A percentile compares a stretch with the other conserved stretches of the same genome.
Evolutionary conservation across 2,329 filamentous ascomycete genomes (phyloP).

Genomic region (Arthroderma uncinatum): DNA sequence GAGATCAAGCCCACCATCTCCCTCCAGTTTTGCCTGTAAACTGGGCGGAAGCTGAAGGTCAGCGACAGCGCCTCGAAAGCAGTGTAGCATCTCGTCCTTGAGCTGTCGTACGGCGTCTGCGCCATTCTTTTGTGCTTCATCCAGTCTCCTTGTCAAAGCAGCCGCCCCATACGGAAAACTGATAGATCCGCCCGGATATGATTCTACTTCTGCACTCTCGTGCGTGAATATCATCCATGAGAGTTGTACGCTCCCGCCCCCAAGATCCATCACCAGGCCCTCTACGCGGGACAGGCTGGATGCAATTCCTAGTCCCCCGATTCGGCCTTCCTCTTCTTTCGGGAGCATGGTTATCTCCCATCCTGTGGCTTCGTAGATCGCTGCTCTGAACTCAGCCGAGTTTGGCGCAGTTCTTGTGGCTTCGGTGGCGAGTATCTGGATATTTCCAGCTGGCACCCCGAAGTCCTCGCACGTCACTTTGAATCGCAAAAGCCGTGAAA

Average conservation of each 20-base stretch:
- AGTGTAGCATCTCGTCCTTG: constrained; percentile 44
- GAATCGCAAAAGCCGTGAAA: constrained; percentile 58
- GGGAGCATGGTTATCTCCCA: constrained; percentile 61
- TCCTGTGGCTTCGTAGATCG: constrained; percentile 53
- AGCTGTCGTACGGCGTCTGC: constrained; percentile 40
- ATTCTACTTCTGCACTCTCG: constrained; percentile 38
- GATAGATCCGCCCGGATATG: constrained; percentile 46
- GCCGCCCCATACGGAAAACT: constrained; percentile 62
- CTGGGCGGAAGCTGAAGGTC: constrained; percentile 46
- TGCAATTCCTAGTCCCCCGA: constrained; percentile 73
- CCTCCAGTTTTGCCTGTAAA: constrained; percentile 35
- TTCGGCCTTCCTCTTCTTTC: constrained; percentile 68
- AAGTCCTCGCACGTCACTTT: constrained; percentile 58
- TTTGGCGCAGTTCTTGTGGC: constrained; percentile 75
- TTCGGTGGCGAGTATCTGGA: constrained; percentile 75
- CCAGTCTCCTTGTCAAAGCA: constrained; percentile 48
- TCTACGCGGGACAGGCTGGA: constrained; percentile 60
- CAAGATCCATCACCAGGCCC: constrained; percentile 77
- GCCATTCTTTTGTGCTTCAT: constrained; percentile 34
- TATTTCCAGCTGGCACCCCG: constrained; percentile 50
- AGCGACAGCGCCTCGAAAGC: constrained; percentile 51
- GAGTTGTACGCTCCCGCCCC: constrained; percentile 62
- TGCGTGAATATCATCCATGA: constrained; percentile 49
- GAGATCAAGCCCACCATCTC: constrained; percentile 49
- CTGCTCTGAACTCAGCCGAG: constrained; percentile 52